Conservation (phyloP, 169 alveolate genomes). For the Perkinsus marinus region DNA sequence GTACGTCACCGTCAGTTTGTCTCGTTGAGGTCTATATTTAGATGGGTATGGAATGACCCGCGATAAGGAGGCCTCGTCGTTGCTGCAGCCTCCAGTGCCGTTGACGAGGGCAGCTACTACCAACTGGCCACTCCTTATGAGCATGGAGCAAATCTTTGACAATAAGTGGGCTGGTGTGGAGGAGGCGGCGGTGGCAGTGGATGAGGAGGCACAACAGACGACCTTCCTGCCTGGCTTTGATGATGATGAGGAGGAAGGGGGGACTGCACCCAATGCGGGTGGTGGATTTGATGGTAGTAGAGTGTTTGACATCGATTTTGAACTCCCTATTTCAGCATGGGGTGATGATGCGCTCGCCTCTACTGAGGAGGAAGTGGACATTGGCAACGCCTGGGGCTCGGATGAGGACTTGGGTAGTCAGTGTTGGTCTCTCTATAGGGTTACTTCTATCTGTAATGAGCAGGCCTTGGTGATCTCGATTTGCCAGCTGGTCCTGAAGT, state of each 20-base stretch:
- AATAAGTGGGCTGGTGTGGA: not conserved
- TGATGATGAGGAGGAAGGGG: not conserved
- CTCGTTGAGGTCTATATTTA: not conserved
- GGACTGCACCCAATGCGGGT: not conserved
- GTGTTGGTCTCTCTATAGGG: not conserved
- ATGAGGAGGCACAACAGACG: not conserved
- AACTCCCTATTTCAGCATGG: not conserved
- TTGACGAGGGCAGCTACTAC: not conserved
- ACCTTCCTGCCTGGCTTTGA: not conserved
- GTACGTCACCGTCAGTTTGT: too few relatives aligned
- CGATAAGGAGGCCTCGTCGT: not conserved
- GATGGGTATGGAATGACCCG: not conserved
- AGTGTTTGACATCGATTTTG: not conserved
- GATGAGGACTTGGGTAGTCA: not conserved
- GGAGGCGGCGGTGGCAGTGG: not conserved
- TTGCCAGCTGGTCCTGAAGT: not conserved
- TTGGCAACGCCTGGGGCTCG: not conserved
- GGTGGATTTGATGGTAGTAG: not conserved
- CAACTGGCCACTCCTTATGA: not conserved
- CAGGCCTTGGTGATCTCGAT: not conserved
- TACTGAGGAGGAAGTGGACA: not conserved
- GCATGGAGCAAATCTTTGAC: not conserved
- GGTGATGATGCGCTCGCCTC: not conserved
- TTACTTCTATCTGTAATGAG: not conserved
- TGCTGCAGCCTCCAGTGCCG: not conserved